phyloP scores from a whole-genome alignment of 2,329 filamentous ascomycete genomes.

The Xylaria arbuscula region DNA sequence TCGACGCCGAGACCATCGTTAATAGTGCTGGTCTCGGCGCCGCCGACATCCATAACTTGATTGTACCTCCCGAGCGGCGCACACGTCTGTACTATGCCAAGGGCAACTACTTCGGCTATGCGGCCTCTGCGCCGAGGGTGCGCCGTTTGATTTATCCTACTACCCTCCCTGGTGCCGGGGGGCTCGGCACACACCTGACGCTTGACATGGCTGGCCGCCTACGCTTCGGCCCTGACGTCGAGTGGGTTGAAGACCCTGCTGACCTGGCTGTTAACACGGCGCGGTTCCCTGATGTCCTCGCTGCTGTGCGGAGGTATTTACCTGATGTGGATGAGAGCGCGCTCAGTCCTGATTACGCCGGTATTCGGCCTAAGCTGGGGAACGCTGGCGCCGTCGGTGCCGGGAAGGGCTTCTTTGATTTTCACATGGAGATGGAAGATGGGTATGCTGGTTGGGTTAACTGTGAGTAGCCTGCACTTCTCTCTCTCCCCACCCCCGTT shows the following conservation, averaged over 20 bases:
- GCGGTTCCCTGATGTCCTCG: conserved; percentile 73
- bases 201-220: conserved; percentile 86
- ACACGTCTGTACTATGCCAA: conserved; percentile 83
- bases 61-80: conserved; percentile 66
- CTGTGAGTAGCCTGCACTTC: conserved; percentile 40
- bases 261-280: conserved; percentile 76
- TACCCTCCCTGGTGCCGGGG: conserved; percentile 81
- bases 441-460: conserved; percentile 88
- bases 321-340: conserved; percentile 75
- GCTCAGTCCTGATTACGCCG: conserved; percentile 86
- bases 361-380: conserved; percentile 87
- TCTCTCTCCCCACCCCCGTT: not conserved
- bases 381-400: conserved; percentile 67
- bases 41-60: conserved; percentile 76
- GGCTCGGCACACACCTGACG: conserved; percentile 92
- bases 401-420: conserved; percentile 83
- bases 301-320: conserved; percentile 82
- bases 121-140: conserved; percentile 70
- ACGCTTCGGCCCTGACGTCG: conserved; percentile 93
- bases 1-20: conserved; percentile 81
- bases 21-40: conserved; percentile 89
- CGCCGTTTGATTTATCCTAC: conserved; percentile 87
- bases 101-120: conserved; percentile 93
- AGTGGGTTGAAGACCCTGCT: conserved; percentile 81
- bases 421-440: conserved; percentile 80